A percentile compares a stretch with the other conserved stretches of the same genome.
Conservation (phyloP, 345 rosid genomes). For the Brassica carinata region DNA sequence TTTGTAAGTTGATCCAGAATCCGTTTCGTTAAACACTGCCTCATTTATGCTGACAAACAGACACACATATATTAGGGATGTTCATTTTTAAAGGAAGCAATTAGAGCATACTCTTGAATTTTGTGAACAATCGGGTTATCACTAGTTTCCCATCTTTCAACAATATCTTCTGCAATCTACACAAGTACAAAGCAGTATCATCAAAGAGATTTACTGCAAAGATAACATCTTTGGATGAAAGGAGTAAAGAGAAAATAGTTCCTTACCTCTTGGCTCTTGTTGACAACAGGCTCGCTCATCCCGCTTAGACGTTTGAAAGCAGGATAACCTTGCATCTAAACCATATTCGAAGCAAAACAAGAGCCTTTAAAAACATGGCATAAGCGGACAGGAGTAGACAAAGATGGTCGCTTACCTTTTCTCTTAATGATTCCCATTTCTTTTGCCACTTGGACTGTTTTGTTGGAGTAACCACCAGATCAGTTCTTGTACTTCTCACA, state of each 20-base stretch:
- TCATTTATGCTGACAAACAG: conserved; percentile 72
- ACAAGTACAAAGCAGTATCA: background rate
- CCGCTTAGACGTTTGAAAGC: conserved; percentile 66
- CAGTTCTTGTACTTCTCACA: conserved; percentile 80
- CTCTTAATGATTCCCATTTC: conserved; percentile 69
- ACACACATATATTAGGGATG: conserved; percentile 3
- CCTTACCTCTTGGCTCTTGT: conserved; percentile 86
- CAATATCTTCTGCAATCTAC: conserved; percentile 91
- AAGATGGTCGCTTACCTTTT: conserved; percentile 45
- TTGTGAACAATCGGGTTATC: conserved; percentile 92
- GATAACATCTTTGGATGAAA: background rate
- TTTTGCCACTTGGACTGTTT: conserved; percentile 77
- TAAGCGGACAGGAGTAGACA: background rate
- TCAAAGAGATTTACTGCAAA: conserved; percentile 12
- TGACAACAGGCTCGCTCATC: conserved; percentile 84
- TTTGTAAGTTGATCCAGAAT: conserved; percentile 78
- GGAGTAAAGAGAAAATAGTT: background rate
- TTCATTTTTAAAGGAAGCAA: background rate
- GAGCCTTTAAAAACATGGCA: background rate
- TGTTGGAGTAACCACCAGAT: conserved; percentile 60
- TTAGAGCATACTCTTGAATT: conserved; percentile 80
- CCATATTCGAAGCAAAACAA: conserved; percentile 9
- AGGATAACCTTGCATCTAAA: conserved; percentile 76
- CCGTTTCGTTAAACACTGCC: conserved; percentile 81
- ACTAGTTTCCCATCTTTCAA: conserved; percentile 97